Base-by-base conservation (phyloP, 441 rosid species). In the Euphorbia schlechtendalii region DNA sequence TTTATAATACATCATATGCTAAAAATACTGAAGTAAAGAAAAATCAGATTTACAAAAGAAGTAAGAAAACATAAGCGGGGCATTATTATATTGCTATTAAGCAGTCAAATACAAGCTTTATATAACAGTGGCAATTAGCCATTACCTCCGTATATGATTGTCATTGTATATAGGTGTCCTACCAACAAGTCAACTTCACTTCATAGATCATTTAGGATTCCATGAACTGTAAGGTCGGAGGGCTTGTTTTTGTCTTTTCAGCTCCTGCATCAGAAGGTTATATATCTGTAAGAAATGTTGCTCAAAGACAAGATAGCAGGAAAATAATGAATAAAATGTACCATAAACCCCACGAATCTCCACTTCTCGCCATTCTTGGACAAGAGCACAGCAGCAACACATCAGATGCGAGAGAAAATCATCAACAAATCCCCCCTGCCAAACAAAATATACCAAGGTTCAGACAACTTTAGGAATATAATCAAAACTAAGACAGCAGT, bases 321-420 rank as follows among this genome's bases (percentile, higher is more conserved):
- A 10, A 56, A 8, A 61, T 5, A 15, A 22, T 21, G 40, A 22
- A 12, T 41, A 3, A 38, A 54, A 74, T 76, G 63, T 82, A 85
- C 97, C 96, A 49, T 84, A 79, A 49, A 72, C 79, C 41, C 93
- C 89, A 34, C 97, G 95, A 66, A 83, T 83, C 81, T 93, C 97
- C 32, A 90, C 90, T 84, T 93, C 97, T 71, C 99, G 83, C 77
- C 83, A 86, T 76, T 93, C 98, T 86, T 93, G 98, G 61, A 90
- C 96, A 20, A 93, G 95, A 43, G 97, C 92, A 67, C 97, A 93
- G 76, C 99, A 90, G 75, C 99, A 93, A 65, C 97, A 90, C 89
- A 90, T 84, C 34, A 32, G 34, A 32, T 32, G 34, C 34, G 34
- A 32, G 34, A 32, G 34, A 32, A 32, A 32, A 32, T 32, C 97